Evolutionary conservation across 2,329 filamentous ascomycete species (phyloP), one percentile per base, ranked within the genome.

Genomic region (Beauveria scarabaeidicola): DNA sequence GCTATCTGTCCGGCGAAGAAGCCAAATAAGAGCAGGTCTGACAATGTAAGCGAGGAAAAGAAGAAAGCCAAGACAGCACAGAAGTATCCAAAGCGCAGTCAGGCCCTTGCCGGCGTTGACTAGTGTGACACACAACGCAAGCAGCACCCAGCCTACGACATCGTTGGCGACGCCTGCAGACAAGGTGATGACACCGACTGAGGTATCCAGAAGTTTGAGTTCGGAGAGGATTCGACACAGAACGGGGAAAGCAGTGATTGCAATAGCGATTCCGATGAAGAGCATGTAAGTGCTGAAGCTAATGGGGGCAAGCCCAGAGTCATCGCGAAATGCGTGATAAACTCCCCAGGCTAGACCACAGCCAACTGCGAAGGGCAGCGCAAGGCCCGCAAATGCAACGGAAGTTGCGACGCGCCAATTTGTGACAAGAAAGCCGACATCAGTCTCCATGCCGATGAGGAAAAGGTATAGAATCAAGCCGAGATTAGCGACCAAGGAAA

Each of bases 161-260:
- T 97, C 93, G 70, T 97, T 97, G 1, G 90, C 91, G 15, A 97
- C 91, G 55, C 93, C 93, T 6, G 92, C 92, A 3, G 92, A 91
- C 9, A 97, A 80, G 1, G 92, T 89, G 41, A 95, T 95, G 40
- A 96, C 84, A 68, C 92, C 92, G 5, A 96, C 92, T 0, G 87
- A 83, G 2, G 91, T 94, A 58, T 82, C 77, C 5, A 97, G 84
- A 53, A 97, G 78, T 67, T 96, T 94, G 57, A 97, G 78, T 72
- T 96, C 92, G 0, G 91, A 93, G 64, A 97, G 77, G 65, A 97
- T 97, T 71, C 93, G 89, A 69, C 93, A 97, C 13, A 97, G 82
- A 0, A 97, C 93, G 0, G 93, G 93, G 67, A 97, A 87, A 9
- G 84, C 91, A 63, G 93, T 97, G 66, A 97, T 97, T 29, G 91